Evolutionary conservation across 176 grass and related monocot species (phyloP), one percentile per base, ranked within the genome.

Genomic region (Aegilops umbellulata): DNA sequence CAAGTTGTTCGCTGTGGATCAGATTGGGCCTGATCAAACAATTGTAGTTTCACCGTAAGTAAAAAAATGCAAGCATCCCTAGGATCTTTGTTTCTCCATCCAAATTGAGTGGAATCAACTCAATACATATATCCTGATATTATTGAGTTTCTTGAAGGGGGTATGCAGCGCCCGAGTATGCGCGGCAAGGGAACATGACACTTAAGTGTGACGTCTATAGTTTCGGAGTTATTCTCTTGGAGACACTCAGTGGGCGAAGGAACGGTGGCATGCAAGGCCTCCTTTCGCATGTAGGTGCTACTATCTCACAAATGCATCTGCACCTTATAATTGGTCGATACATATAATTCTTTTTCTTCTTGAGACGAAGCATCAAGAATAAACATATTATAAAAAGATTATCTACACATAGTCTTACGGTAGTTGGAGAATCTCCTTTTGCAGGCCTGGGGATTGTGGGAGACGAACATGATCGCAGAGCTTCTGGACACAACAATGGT

Each of bases 391-490:
- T 79, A 24, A 5, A 10, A 57, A 60, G 6, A 32, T 68, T 68
- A 7, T 34, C 2, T 10, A 9, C 8, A 51, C 16, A 49, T 14
- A 51, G 2, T 6, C 0, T 17, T 51, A 51, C 0, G 16, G 1
- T 51, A 51, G 47, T 51, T 3, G 1, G 15, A 0, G 4, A 66
- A 36, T 36, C 22, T 16, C 12, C 35, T 16, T 60, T 5, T 66
- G 19, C 23, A 92, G 87, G 86, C 83, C 23, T 89, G 90, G 90
- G 78, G 71, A 62, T 10, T 92, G 5, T 92, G 63, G 86, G 85
- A 86, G 26, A 65, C 83, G 12, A 39, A 72, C 30, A 82, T 35
- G 22, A 22, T 53, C 12, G 25, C 63, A 15, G 41, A 86, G 39
- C 75, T 88, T 51, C 24, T 86, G 5, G 87, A 92, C 62, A 15